phyloP scores from a whole-genome alignment of 805 yeast species.

The Brettanomyces nanus region DNA sequence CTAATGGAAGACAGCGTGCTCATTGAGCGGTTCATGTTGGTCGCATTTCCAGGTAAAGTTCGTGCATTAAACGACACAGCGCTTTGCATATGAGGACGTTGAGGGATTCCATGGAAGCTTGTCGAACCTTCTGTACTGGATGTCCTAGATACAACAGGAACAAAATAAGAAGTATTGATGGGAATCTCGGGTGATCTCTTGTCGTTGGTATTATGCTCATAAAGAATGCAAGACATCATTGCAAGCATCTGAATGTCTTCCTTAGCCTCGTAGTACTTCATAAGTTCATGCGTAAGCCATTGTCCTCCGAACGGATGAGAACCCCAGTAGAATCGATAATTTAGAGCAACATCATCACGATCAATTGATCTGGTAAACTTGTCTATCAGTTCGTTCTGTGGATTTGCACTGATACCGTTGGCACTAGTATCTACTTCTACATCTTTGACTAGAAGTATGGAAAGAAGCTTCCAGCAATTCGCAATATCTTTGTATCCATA shows the following conservation, averaged over 20 bases:
- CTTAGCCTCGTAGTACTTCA: constrained; percentile 52
- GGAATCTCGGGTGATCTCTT: constrained; percentile 33
- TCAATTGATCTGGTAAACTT: constrained; percentile 11
- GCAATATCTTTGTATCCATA: constrained; percentile 56
- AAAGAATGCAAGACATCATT: constrained; percentile 69
- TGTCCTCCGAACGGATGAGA: constrained; percentile 66
- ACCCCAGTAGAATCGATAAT: constrained; percentile 73
- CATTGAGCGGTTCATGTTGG: constrained; percentile 15
- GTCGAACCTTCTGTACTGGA: no score
- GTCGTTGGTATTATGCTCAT: constrained; percentile 30
- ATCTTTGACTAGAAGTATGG: constrained; percentile 37
- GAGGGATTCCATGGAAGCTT: not conserved
- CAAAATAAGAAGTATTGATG: constrained; percentile 36
- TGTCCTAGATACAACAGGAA: not conserved
- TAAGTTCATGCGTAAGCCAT: constrained; percentile 55
- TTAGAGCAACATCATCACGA: constrained; percentile 9
- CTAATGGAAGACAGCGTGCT: constrained; percentile 20
- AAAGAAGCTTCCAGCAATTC: constrained; percentile 66
- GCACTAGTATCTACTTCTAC: constrained; percentile 18
- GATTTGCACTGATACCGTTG: constrained; percentile 6
- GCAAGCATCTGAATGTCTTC: constrained; percentile 86
- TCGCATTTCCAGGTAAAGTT: constrained; percentile 9
- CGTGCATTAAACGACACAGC: constrained; percentile 13
- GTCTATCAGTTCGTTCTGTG: constrained; percentile 10
- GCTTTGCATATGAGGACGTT: constrained; percentile 4